Evolutionary conservation across 1,284 basidiomycete species (phyloP).

Genomic region (Cryptococcus maquisensis): DNA sequence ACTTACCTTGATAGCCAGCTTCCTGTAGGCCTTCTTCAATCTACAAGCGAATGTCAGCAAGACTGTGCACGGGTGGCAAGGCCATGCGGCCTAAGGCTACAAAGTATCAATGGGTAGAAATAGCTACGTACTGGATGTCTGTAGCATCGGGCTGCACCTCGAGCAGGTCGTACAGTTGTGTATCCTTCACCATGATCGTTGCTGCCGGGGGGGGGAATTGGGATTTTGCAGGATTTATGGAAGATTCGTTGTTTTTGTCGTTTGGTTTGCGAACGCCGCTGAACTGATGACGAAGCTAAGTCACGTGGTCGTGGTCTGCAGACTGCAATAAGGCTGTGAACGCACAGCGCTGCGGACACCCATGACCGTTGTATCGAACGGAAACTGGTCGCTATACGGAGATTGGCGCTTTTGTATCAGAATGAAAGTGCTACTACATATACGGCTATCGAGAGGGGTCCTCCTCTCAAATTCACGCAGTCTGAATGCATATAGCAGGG

Average conservation of each 20-base stretch:
- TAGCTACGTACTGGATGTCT: constrained; percentile 41
- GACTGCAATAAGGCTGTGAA: no score
- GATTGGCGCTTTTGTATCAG: no score
- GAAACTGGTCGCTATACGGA: no score
- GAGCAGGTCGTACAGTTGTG: constrained; percentile 46
- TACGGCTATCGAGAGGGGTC: no score
- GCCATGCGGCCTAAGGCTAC: not conserved
- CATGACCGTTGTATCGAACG: no score
- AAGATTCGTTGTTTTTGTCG: not conserved
- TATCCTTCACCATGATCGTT: constrained; percentile 36
- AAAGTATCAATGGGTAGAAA: not conserved
- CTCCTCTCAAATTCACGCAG: no score
- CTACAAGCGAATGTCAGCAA: constrained; percentile 16
- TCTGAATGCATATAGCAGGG: no score
- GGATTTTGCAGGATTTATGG: not conserved
- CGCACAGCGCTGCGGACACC: no score
- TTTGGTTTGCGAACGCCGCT: no score
- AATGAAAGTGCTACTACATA: no score
- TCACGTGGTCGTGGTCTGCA: no score
- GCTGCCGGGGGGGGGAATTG: not conserved
- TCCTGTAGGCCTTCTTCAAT: constrained; percentile 93
- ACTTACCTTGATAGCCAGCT: constrained; percentile 84
- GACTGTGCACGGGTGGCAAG: not conserved
- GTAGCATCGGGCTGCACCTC: constrained; percentile 44
- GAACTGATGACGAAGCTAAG: no score